Base-by-base conservation (phyloP, 179 eudicot genomes). In the Amaranthus tricolor region DNA sequence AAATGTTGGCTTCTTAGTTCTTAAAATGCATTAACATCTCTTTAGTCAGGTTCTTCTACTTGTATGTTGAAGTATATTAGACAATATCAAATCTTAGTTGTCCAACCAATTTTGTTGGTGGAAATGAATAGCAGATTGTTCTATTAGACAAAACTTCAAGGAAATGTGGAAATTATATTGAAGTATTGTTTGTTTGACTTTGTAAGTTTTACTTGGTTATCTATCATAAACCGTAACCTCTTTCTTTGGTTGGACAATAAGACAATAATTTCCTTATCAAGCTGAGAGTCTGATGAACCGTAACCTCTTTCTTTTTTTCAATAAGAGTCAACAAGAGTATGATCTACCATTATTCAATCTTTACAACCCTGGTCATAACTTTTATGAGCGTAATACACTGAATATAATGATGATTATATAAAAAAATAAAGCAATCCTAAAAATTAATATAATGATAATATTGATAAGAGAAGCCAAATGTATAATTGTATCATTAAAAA, bases 1-100 rank as follows among this genome's bases (percentile, higher is more conserved):
- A 81, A 84, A 83, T 84, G 72, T 81, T 93, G 51, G 60, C 84
- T 75, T 80, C 86, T 17, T 89, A 82, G 40, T 31, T 56, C n/a
- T 16, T 20, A 9, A 4, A 1, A 13, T 20, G 2, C 15, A 48
- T 47, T 16, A 31, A 7, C 62, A 40, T 59, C 54, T 62, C 21
- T 67, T 60, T 76, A 62, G 65, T 52, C 10, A 71, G 54, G 49
- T 57, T 63, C 57, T 10, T 70, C 55, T 54, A 71, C 55, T 62
- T 63, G 13, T 14, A 15, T 55, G 31, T 74, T 24, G 58, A 21
- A 68, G 16, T 2, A 31, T 20, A 48, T 44, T 48, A 16, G 52
- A 19, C 51, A 44, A 44, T 12, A 31, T 12, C 56, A n/a, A 31
- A 7, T 57, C n/a, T n/a, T 44, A 17, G 74, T 71, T 56, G 60